These are phyloP conservation scores for Trichoderma sp. DNA, from an alignment of 2,329 filamentous ascomycete species.

Conservation along the genomic window DNA sequence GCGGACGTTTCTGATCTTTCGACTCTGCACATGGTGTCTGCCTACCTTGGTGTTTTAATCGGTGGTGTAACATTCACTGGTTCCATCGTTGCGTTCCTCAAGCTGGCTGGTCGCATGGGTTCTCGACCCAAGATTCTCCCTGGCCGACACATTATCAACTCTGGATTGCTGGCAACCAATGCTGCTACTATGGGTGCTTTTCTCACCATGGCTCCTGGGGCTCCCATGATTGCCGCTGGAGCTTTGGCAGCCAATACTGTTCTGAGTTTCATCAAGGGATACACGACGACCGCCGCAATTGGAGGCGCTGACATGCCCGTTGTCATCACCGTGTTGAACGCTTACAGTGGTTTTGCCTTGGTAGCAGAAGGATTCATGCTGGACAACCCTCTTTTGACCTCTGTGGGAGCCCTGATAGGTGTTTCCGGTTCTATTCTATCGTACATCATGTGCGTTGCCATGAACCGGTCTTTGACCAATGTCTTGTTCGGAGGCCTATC, in stretches of 20 bases:
- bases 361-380: constrained; percentile 93
- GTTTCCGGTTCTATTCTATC: constrained; percentile 87
- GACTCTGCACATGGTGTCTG: constrained; percentile 79
- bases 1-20: constrained; percentile 67
- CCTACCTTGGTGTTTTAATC: constrained; percentile 82
- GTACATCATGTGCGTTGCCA: constrained; percentile 83
- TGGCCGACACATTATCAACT: constrained; percentile 74
- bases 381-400: constrained; percentile 80
- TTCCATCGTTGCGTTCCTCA: constrained; percentile 84
- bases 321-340: constrained; percentile 86
- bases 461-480: constrained; percentile 88
- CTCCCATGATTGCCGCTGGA: constrained; percentile 73
- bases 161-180: constrained; percentile 71
- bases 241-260: constrained; percentile 74
- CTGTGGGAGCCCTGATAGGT: constrained; percentile 82
- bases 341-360: constrained; percentile 85
- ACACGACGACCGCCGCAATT: constrained; percentile 82
- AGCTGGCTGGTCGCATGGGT: constrained; percentile 78
- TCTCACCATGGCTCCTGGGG: constrained; percentile 75
- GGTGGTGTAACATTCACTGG: constrained; percentile 88
- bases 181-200: constrained; percentile 82
- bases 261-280: constrained; percentile 82
- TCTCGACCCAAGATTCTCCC: constrained; percentile 71
- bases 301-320: constrained; percentile 94
- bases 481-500: constrained; percentile 76